These are phyloP conservation scores for Nyssa sinensis DNA, from an alignment of 148 eudicot genomes.

Conservation along the genomic window DNA sequence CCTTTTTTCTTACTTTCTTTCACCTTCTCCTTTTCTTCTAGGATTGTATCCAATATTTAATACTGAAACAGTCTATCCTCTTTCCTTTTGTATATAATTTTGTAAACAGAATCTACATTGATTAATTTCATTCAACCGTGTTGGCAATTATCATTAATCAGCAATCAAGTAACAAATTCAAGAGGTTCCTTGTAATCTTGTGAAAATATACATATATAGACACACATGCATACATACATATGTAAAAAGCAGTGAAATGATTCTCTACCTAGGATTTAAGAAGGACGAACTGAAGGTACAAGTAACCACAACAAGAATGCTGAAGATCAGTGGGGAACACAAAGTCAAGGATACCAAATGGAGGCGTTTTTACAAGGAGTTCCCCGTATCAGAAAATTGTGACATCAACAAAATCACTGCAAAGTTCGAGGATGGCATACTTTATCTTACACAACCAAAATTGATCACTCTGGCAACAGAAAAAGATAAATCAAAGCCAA, in stretches of 20 bases:
- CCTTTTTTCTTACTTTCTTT: too few species aligned
- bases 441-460: constrained; percentile 55
- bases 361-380: constrained; percentile 53
- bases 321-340: constrained; percentile 57
- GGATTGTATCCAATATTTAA: too few species aligned
- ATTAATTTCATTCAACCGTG: too few species aligned
- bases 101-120: too few species aligned
- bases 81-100: too few species aligned
- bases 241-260: background rate
- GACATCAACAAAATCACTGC: constrained; percentile 52
- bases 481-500: constrained; percentile 10
- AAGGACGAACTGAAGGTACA: constrained; percentile 59
- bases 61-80: too few species aligned
- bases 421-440: constrained; percentile 47
- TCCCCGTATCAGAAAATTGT: constrained; percentile 40
- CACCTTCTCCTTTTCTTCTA: too few species aligned
- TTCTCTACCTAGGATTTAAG: constrained; percentile 46
- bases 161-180: too few species aligned
- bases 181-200: background rate
- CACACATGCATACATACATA: background rate
- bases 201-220: background rate
- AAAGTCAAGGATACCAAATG: constrained; percentile 39
- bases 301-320: constrained; percentile 31
- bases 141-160: too few species aligned
- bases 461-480: constrained; percentile 33